Conservation (phyloP, 2,329 filamentous ascomycete species). For the Penicillium fuscoglaucum region DNA sequence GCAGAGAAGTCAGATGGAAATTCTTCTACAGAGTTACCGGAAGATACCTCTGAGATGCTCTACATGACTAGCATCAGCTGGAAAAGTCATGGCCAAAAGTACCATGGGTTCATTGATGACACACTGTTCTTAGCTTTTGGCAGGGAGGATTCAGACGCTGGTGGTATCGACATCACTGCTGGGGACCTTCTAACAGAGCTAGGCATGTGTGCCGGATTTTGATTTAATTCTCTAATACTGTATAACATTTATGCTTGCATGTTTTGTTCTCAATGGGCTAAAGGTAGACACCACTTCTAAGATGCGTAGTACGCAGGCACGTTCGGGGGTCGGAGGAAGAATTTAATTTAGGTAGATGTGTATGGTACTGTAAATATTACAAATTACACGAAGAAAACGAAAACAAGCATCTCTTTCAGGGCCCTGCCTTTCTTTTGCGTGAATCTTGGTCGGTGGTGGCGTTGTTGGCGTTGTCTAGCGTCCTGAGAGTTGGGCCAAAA, state of each 20-base stretch:
- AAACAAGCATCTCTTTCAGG: background rate
- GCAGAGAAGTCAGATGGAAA: constrained; percentile 27
- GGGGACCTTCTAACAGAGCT: constrained; percentile 51
- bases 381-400: background rate
- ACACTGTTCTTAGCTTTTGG: constrained; percentile 58
- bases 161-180: constrained; percentile 54
- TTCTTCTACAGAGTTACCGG: background rate
- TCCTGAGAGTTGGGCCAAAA: background rate
- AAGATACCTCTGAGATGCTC: constrained; percentile 54
- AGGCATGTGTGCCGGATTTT: constrained; percentile 20
- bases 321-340: background rate
- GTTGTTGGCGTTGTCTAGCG: background rate
- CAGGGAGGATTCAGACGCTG: constrained; percentile 54
- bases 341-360: background rate
- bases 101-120: constrained; percentile 60
- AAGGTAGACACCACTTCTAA: background rate
- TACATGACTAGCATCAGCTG: constrained; percentile 61
- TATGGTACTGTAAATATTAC: background rate
- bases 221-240: background rate
- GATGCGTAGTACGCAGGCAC: background rate
- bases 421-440: background rate
- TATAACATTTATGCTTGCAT: background rate
- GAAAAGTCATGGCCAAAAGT: constrained; percentile 50
- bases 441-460: background rate
- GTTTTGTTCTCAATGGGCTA: background rate